These are phyloP conservation scores for Hirsutella minnesotensis DNA, from an alignment of 2,329 filamentous ascomycete genomes.

Conservation along the genomic window DNA sequence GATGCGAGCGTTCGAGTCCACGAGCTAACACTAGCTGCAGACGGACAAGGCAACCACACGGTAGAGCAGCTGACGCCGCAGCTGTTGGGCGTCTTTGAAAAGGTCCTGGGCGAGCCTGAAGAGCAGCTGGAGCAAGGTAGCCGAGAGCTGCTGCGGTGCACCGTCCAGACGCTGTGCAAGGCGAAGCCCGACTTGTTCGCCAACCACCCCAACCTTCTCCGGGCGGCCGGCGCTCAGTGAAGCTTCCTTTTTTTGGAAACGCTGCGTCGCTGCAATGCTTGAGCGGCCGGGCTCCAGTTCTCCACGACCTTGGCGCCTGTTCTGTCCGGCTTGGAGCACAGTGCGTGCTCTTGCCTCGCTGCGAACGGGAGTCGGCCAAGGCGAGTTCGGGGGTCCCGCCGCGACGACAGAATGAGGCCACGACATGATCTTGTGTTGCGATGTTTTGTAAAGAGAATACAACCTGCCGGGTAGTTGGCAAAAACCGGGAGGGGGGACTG, in stretches of 20 bases:
- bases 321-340: no score
- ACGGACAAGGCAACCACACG: slow-evolving; percentile 56
- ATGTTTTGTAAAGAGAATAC: no score
- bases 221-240: slow-evolving; percentile 15
- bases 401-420: not conserved
- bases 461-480: no score
- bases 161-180: slow-evolving; percentile 39
- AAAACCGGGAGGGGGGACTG: no score
- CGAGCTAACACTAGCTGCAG: slow-evolving; percentile 22
- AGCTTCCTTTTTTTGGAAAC: not conserved
- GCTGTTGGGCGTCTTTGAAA: slow-evolving; percentile 59
- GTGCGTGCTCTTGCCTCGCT: no score
- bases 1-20: not conserved
- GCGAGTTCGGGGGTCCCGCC: no score
- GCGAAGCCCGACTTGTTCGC: slow-evolving; percentile 20
- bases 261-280: no score
- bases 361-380: no score
- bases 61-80: slow-evolving; percentile 58
- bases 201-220: slow-evolving; percentile 18
- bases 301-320: no score
- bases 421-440: no score
- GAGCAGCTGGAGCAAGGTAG: slow-evolving; percentile 68
- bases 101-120: slow-evolving; percentile 59
- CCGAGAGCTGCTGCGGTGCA: slow-evolving; percentile 50
- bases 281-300: no score